Base-by-base conservation (phyloP, 345 rosid species). In the Populus ilicifolia region DNA sequence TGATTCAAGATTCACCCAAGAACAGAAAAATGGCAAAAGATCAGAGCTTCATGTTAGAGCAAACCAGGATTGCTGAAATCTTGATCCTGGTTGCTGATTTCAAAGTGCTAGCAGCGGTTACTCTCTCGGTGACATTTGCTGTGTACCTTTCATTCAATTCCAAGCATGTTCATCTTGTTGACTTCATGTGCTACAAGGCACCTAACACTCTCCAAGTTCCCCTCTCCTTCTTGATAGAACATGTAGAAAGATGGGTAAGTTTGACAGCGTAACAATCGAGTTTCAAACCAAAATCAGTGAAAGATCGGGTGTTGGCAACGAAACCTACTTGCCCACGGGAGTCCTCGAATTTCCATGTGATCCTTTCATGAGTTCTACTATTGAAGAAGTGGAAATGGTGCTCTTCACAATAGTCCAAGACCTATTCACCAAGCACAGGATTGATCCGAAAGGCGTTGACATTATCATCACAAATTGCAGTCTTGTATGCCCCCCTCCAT, bases 141-240 rank as follows among this genome's bases (percentile, higher is more conserved):
- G 2, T 61, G 5, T 59, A 59, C 76, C 6, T 59, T 16, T 13
- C 29, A 12, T 56, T 73, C 50, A 36, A 38, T 38, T 59, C 65
- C 71, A 48, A 27, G 14, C 20, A 3, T 18, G 72, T 75, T 33
- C 91, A 86, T 76, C 88, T 88, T 0, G 92, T 92, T 1, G 97
- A 90, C 44, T 92, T 87, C 44, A 78, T 91, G 6, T 92, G 98
- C 70, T 88, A 82, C 86, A 89, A 90, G 72, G 93, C 94, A 2
- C 96, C 90, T 0, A 84, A 81, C 44, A 84, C 88, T 12, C 89
- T 87, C 81, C 85, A 93, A 12, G 97, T 90, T 62, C 96, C 97
- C 0, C 87, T 87, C 43, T 74, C 93, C 8, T 87, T 91, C 5
- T 92, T 90, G 82, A 85, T 90, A 87, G 98, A 94, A 76, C 97